Percentiles rank a stretch among this genome's conserved stretches.
phyloP scores from a whole-genome alignment of 306 rosid species.

The Lathyrus tuberosus region DNA sequence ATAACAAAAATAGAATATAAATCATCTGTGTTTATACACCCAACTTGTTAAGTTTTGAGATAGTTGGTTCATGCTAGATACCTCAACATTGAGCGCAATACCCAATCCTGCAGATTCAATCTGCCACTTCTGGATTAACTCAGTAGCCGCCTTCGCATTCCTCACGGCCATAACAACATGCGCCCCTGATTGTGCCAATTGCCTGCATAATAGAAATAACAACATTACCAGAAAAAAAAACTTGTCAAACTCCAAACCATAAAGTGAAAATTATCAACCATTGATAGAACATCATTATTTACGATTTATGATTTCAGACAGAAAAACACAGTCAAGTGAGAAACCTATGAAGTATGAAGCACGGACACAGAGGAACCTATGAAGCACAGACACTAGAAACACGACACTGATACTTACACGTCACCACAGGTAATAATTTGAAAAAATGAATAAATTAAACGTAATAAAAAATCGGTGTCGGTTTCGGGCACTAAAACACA shows the following conservation, averaged over 20 bases:
- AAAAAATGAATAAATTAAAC: too few relatives aligned
- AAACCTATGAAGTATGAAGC: neutral
- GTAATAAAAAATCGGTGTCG: too few relatives aligned
- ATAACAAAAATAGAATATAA: neutral
- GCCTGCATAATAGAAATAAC: constrained; percentile 59
- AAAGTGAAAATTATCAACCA: neutral
- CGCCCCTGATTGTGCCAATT: constrained; percentile 92
- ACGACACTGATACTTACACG: too few relatives aligned
- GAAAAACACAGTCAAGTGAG: neutral
- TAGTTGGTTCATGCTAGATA: constrained; percentile 30
- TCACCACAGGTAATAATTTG: too few relatives aligned
- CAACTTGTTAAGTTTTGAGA: neutral
- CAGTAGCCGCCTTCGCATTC: constrained; percentile 78
- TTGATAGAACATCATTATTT: neutral
- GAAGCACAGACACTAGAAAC: too few relatives aligned
- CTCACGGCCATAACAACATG: constrained; percentile 99
- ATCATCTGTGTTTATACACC: neutral
- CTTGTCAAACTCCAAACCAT: neutral
- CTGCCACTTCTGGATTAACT: constrained; percentile 92
- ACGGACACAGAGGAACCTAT: too few relatives aligned
- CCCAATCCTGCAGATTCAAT: constrained; percentile 77
- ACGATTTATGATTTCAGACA: neutral
- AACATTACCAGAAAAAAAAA: neutral
- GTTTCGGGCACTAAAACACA: too few relatives aligned
- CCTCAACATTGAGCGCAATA: constrained; percentile 94